phyloP scores from a whole-genome alignment of 345 rosid species.

The Camelina neglecta region DNA sequence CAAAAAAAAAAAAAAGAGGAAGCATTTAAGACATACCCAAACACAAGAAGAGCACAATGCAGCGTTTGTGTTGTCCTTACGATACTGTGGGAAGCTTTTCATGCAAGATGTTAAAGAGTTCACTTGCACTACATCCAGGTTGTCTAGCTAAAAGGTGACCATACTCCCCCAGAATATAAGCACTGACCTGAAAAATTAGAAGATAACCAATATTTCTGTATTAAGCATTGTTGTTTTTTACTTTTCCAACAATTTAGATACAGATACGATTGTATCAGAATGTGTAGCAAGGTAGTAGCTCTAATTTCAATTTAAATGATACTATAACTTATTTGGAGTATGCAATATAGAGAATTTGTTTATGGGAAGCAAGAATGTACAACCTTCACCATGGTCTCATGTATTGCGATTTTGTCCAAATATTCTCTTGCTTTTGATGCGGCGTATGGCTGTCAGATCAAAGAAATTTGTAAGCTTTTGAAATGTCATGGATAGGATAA shows the following conservation, averaged over 20 bases:
- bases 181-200: slow-evolving; percentile 77
- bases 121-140: slow-evolving; percentile 97
- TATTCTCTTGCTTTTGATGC: slow-evolving; percentile 94
- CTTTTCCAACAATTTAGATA: slow-evolving; percentile 12
- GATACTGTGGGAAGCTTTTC: slow-evolving; percentile 97
- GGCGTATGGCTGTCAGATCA: slow-evolving; percentile 81
- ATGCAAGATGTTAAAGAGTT: slow-evolving; percentile 79
- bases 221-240: slow-evolving; percentile 20
- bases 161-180: slow-evolving; percentile 93
- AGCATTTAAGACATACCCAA: slow-evolving; percentile 23
- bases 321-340: background rate
- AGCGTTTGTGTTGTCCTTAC: slow-evolving; percentile 59
- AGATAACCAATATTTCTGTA: slow-evolving; percentile 7
- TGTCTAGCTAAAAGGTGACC: slow-evolving; percentile 95
- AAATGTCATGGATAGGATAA: slow-evolving; percentile 19
- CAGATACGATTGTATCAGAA: background rate
- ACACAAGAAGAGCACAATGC: slow-evolving; percentile 29
- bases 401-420: slow-evolving; percentile 91
- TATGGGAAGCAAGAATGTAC: slow-evolving; percentile 41
- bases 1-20: background rate
- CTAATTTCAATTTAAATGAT: slow-evolving; percentile 11
- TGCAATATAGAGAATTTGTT: slow-evolving; percentile 9
- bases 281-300: slow-evolving; percentile 26
- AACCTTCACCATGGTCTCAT: slow-evolving; percentile 99
- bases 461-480: slow-evolving; percentile 38